Evolutionary conservation across 1,139 yeast species (phyloP).

Genomic region (Arxiozyma telluris): DNA sequence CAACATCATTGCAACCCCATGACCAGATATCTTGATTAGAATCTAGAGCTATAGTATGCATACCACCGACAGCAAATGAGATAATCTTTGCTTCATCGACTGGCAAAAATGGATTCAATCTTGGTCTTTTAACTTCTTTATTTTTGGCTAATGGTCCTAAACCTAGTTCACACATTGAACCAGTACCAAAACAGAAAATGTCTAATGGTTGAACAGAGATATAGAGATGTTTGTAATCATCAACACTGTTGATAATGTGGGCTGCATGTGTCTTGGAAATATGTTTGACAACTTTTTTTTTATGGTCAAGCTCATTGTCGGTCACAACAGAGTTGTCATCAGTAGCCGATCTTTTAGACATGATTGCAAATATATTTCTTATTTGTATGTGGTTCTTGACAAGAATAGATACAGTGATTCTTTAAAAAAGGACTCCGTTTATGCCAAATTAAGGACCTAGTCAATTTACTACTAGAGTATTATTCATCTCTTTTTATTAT

Average conservation of each 20-base stretch:
- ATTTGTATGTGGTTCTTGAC: no score
- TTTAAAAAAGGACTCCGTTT: background rate
- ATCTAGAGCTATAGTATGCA: constrained; percentile 84
- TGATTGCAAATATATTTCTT: background rate
- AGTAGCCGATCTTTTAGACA: constrained; percentile 4
- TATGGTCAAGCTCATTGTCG: background rate
- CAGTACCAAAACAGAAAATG: constrained; percentile 90
- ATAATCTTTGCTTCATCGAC: constrained; percentile 59
- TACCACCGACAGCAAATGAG: constrained; percentile 89
- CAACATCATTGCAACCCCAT: constrained; percentile 96
- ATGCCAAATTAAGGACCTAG: background rate
- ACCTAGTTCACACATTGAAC: constrained; percentile 95
- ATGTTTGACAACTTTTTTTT: constrained; percentile 7
- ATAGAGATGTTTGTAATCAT: constrained; percentile 25
- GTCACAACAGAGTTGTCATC: background rate
- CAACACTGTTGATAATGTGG: constrained; percentile 23
- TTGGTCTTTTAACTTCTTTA: constrained; percentile 90
- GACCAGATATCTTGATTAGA: constrained; percentile 73
- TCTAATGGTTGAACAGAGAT: constrained; percentile 42
- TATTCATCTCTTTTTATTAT: background rate
- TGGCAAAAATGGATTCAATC: constrained; percentile 70
- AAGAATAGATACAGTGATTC: background rate
- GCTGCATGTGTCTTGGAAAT: constrained; percentile 23
- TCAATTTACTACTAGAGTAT: no score
- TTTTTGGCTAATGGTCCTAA: constrained; percentile 82